Conservation (phyloP, 2,329 filamentous ascomycete species). For the Colletotrichum spinosum region DNA sequence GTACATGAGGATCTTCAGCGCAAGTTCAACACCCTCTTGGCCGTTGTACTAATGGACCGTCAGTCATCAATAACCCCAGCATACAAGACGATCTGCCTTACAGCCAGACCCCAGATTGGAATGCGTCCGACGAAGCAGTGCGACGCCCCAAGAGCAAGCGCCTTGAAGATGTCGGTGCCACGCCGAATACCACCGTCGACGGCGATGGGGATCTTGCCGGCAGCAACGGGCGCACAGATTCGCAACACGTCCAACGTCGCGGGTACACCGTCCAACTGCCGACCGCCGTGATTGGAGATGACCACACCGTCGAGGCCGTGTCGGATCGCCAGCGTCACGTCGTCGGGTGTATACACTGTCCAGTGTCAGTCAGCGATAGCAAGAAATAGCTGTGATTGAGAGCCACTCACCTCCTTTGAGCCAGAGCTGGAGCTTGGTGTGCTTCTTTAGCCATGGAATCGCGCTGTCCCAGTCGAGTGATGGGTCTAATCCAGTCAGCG, state of each 20-base stretch:
- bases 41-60: slow-evolving; percentile 41
- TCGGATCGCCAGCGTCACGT: slow-evolving; percentile 52
- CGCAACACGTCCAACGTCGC: slow-evolving; percentile 55
- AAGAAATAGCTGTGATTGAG: slow-evolving; percentile 47
- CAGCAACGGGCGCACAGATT: slow-evolving; percentile 52
- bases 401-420: slow-evolving; percentile 27
- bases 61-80: no score
- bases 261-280: slow-evolving; percentile 59
- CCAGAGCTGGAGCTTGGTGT: slow-evolving; percentile 62
- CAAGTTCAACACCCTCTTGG: slow-evolving; percentile 51
- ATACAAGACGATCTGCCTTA: neutral
- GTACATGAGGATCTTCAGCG: slow-evolving; percentile 54
- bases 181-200: slow-evolving; percentile 66
- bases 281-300: slow-evolving; percentile 76
- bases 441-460: slow-evolving; percentile 59
- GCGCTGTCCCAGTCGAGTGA: slow-evolving; percentile 56
- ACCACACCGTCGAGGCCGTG: slow-evolving; percentile 74
- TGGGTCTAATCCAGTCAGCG: slow-evolving; percentile 2
- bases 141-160: slow-evolving; percentile 60
- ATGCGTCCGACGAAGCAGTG: slow-evolving; percentile 25
- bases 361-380: no score
- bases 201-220: slow-evolving; percentile 59
- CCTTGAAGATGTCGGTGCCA: slow-evolving; percentile 67
- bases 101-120: slow-evolving; percentile 24
- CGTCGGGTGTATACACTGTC: slow-evolving; percentile 50